Base-by-base conservation (phyloP, 352 stramenopile genomes). In the Ochromonadaceae sp. region DNA sequence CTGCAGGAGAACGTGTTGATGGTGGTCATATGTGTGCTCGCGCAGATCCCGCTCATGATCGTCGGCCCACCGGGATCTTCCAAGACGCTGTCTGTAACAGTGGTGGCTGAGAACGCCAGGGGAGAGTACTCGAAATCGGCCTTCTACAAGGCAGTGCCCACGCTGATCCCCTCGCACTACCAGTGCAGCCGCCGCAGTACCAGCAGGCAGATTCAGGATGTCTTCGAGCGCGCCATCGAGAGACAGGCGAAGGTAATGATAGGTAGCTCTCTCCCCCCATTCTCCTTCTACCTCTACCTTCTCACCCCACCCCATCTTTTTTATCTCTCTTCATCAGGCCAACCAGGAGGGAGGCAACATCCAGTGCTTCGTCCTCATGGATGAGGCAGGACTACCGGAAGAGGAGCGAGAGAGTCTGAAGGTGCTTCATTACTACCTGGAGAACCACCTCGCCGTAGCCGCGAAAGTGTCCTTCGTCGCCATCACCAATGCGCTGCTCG, bases 1-100 rank as follows among this genome's bases (percentile, higher is more conserved):
- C 49, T 81, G 17, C 68, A 70, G 43, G 75, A 81, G 59, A 81
- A 81, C 63, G 35, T 79, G 7, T 81, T 81, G 40, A 74, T 81
- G 49, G 72, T 69, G 22, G 59, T 78, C 26, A 60, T 81, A 12
- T 77, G 68, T 35, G 50, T 73, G 14, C 59, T 81, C 26, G 70
- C 68, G 25, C 28, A 69, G 17, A 67, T 72, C 28, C 75, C 75
- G 30, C 49, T 81, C 2, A 77, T 81, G 61, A 71, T 81, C 40
- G 52, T 81, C 48, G 75, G 75, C 1, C 74, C 72, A 28, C 72
- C 74, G 35, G 71, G 74, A 0, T 78, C 55, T 12, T 74, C 47
- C 3, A 78, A 80, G 68, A 77, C 75, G 0, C 67, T 80, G 36
- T 66, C 75, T 44, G 69, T 80, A 26, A 77, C 61, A 38, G 66